These are phyloP conservation scores for Fusarium nurragi DNA, from an alignment of 2,329 filamentous ascomycete genomes.

Conservation along the genomic window DNA sequence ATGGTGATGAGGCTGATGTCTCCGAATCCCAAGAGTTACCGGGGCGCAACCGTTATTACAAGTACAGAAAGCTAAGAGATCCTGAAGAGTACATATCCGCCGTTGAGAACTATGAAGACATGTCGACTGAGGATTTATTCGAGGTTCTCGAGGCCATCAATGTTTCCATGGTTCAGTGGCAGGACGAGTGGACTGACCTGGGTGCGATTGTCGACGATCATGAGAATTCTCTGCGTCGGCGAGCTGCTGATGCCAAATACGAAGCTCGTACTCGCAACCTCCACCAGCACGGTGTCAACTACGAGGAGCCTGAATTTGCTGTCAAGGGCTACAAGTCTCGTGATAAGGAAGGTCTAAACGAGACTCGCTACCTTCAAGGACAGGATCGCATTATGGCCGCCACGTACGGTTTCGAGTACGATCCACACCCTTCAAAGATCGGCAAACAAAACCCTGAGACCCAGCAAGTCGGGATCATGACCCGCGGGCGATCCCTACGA, in stretches of 20 bases:
- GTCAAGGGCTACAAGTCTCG: slow-evolving; percentile 63
- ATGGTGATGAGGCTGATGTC: slow-evolving; percentile 50
- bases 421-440: slow-evolving; percentile 65
- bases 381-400: slow-evolving; percentile 69
- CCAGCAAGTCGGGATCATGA: slow-evolving; percentile 61
- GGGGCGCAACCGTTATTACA: slow-evolving; percentile 49
- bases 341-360: slow-evolving; percentile 54
- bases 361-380: slow-evolving; percentile 58
- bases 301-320: slow-evolving; percentile 62
- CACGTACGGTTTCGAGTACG: slow-evolving; percentile 69
- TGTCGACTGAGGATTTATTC: slow-evolving; percentile 59
- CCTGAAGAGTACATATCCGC: slow-evolving; percentile 59
- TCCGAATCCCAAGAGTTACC: slow-evolving; percentile 49
- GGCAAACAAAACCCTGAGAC: slow-evolving; percentile 67
- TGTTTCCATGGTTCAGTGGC: slow-evolving; percentile 59
- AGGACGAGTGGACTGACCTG: slow-evolving; percentile 63
- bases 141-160: slow-evolving; percentile 57
- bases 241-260: slow-evolving; percentile 59
- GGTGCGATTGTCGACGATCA: slow-evolving; percentile 64
- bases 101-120: slow-evolving; percentile 61
- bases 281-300: slow-evolving; percentile 53
- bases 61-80: slow-evolving; percentile 62
- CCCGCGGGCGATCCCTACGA: slow-evolving; percentile 62
- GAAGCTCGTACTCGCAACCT: slow-evolving; percentile 57
- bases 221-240: slow-evolving; percentile 64